Conservation (phyloP, 768 basidiomycete species). For the Lentinula lateritia region DNA sequence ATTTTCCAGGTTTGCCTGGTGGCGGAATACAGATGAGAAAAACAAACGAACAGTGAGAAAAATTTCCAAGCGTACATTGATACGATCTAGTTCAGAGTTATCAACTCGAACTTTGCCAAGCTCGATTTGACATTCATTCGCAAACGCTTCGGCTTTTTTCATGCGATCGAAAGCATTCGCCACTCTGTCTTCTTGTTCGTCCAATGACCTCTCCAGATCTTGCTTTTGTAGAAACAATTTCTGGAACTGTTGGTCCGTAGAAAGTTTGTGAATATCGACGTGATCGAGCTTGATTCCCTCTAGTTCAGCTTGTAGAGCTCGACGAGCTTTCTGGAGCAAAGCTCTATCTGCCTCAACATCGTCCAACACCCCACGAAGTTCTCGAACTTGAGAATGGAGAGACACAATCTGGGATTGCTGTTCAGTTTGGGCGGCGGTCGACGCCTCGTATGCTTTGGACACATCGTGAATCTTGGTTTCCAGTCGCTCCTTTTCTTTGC, state of each 20-base stretch:
- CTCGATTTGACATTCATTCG: slow-evolving; percentile 71
- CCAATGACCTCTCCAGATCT: slow-evolving; percentile 70
- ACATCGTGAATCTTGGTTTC: slow-evolving; percentile 78
- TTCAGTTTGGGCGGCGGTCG: slow-evolving; percentile 65
- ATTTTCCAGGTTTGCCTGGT: slow-evolving; percentile 76
- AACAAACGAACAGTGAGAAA: background rate
- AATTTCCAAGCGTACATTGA: slow-evolving; percentile 47
- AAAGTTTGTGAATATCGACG: slow-evolving; percentile 62
- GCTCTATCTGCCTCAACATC: slow-evolving; percentile 81
- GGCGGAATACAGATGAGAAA: slow-evolving; percentile 3
- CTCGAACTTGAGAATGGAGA: slow-evolving; percentile 81
- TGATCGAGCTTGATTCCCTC: slow-evolving; percentile 76
- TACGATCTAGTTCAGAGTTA: slow-evolving; percentile 73
- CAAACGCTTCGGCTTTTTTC: slow-evolving; percentile 76
- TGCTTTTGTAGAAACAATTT: slow-evolving; percentile 75
- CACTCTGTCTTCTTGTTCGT: slow-evolving; percentile 74
- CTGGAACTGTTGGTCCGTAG: slow-evolving; percentile 71
- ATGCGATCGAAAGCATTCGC: slow-evolving; percentile 68
- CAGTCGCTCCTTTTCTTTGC: slow-evolving; percentile 82
- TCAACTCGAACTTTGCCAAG: slow-evolving; percentile 73
- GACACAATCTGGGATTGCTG: slow-evolving; percentile 83
- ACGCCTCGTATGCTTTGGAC: slow-evolving; percentile 70
- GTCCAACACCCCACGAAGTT: slow-evolving; percentile 74
- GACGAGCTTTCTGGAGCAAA: slow-evolving; percentile 76
- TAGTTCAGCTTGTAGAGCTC: slow-evolving; percentile 73